Base-by-base conservation (phyloP, 2,329 filamentous ascomycete species). In the Zasmidium citrigriseum region DNA sequence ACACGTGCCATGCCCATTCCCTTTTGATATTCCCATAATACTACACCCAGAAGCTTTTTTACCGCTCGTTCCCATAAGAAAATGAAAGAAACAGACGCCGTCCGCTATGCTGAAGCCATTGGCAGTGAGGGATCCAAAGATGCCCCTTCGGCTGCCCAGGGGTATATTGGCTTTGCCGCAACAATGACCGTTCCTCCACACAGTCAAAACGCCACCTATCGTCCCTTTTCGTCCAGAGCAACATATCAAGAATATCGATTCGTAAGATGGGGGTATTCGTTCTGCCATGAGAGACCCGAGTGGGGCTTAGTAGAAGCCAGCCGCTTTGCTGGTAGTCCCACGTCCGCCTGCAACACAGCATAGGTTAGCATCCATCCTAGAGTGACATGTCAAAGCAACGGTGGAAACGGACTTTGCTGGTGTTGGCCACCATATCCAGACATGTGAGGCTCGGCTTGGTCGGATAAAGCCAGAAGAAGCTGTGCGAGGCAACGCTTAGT, bases 401-500 rank as follows among this genome's bases (percentile, higher is more conserved):
- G 27, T 4, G 4, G n/a, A 12, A 41, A 52, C 50, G 16, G 29
- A 45, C 50, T 52, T 24, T 44, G 29, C 24, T 52, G 50, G 21
- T 52, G 50, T 29, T 45, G 38, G 16, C n/a, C n/a, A n/a, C n/a
- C 18, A 22, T 52, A 52, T 52, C 50, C 50, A n/a, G 62, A 60
- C 63, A 68, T 63, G 20, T 61, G 58, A 9, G 69, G 69, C 55
- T 72, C 72, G 11, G 72, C 72, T 46, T 72, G 70, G 76, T 98
- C 95, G 10, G 91, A 96, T 55, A 99, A 85, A 73, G 98, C 98
- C 78, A 98, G 96, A 60, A 98, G 83, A 9, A 99, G 86, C 77
- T 98, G 95, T n/a, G 93, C 91, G 29, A 99, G 87, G 75, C 95
- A 99, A 59, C 95, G 89, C 81, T 99, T 99, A 0, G 95, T 99